Evolutionary conservation across 768 basidiomycete species (phyloP).

Genomic region (Chalciporus chontae): DNA sequence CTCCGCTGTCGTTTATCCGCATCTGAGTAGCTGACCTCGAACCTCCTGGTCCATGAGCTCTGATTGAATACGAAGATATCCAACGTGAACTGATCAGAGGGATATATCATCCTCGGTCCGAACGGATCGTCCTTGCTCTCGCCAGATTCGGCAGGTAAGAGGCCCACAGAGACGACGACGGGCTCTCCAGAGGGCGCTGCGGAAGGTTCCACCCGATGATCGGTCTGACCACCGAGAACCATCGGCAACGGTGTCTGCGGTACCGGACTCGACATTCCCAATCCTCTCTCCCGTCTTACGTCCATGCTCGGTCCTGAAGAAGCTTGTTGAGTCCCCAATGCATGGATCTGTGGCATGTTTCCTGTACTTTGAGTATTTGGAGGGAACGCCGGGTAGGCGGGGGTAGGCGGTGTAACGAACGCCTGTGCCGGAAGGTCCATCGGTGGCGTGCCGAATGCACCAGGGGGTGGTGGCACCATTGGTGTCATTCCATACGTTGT

Average conservation of each 20-base stretch:
- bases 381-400: constrained; percentile 71
- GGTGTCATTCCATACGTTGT: constrained; percentile 34
- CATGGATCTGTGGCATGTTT: constrained; percentile 53
- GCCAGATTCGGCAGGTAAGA: constrained; percentile 30
- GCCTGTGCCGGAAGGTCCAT: constrained; percentile 15
- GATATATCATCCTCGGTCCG: constrained; percentile 54
- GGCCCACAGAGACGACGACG: constrained; percentile 68
- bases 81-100: constrained; percentile 70
- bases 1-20: constrained; percentile 41
- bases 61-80: constrained; percentile 89
- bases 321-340: constrained; percentile 46
- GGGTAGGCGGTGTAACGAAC: constrained; percentile 48
- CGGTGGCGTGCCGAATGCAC: constrained; percentile 5
- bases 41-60: constrained; percentile 68
- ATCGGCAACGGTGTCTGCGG: constrained; percentile 58
- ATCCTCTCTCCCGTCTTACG: constrained; percentile 56
- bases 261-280: constrained; percentile 26
- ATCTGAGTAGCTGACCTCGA: constrained; percentile 72
- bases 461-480: constrained; percentile 23
- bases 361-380: constrained; percentile 39
- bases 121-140: not conserved
- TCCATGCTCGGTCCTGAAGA: constrained; percentile 60
- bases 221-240: constrained; percentile 40
- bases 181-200: constrained; percentile 42
- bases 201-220: constrained; percentile 22